phyloP scores from a whole-genome alignment of 768 basidiomycete genomes.

The Lactifluus hygrophoroides region DNA sequence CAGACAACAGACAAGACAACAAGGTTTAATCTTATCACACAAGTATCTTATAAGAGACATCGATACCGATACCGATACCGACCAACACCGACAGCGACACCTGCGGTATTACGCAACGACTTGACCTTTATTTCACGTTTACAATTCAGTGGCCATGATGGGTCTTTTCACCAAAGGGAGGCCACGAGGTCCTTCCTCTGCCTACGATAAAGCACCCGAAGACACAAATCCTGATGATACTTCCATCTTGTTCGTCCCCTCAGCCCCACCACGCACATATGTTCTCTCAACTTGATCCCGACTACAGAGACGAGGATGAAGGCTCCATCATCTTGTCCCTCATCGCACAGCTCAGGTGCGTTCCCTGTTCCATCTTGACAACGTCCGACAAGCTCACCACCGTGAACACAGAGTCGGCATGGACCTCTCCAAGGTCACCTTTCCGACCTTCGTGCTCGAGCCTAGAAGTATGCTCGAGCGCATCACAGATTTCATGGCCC shows the following conservation, averaged over 20 bases:
- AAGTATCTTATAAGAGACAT: too few species aligned
- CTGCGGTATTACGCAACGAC: too few species aligned
- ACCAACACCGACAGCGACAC: not conserved
- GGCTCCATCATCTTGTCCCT: conserved; percentile 82
- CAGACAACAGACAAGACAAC: too few species aligned
- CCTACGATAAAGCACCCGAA: conserved; percentile 61
- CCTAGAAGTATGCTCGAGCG: conserved; percentile 96
- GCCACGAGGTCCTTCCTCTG: conserved; percentile 56
- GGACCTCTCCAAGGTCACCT: conserved; percentile 92
- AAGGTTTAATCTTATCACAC: too few species aligned
- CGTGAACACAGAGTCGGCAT: conserved; percentile 66
- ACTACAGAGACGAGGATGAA: conserved; percentile 78
- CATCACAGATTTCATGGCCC: conserved; percentile 98
- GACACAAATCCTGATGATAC: conserved; percentile 87
- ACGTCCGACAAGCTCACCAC: not conserved
- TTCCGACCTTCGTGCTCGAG: conserved; percentile 93
- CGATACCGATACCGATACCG: too few species aligned
- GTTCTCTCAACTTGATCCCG: conserved; percentile 24
- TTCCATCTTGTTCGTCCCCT: conserved; percentile 65
- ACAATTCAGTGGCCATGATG: conserved; percentile 46
- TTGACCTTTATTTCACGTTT: not conserved
- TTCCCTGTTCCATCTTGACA: not conserved
- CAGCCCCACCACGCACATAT: conserved; percentile 17
- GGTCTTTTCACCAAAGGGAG: conserved; percentile 59
- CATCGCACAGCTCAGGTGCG: conserved; percentile 82